Evolutionary conservation across 306 rosid species (phyloP), one percentile per base, ranked within the genome.

Genomic region (Medicago arabica): DNA sequence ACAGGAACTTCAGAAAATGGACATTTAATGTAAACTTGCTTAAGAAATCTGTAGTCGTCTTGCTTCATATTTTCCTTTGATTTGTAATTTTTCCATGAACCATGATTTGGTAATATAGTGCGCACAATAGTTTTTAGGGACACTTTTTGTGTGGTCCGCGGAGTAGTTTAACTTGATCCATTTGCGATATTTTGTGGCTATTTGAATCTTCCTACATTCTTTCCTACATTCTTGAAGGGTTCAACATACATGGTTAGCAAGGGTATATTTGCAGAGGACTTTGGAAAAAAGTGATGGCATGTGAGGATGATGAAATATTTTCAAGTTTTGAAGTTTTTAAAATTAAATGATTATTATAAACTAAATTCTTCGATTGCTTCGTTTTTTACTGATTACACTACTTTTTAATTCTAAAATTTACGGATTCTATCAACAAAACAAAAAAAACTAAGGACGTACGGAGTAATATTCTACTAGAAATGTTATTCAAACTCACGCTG

Each of bases 1-100:
- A 76, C 77, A 0, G 88, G 85, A 64, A 58, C 78, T 46, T 40
- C 71, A 7, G 81, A 83, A 70, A 82, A 80, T 80, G 69, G 80
- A 61, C 73, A 51, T 60, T 75, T 65, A 34, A 34, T 62, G 49
- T 85, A 67, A 83, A 36, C 69, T 18, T 71, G 49, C 28, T n/a
- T 16, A 4, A 51, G 39, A 71, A 31, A 21, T 12, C 60, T 71
- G 64, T 13, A 46, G n/a, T 18, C 4, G 9, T 71, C 66, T 71
- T 50, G 47, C 25, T 25, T 36, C 60, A 44, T 21, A 49, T 70
- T 19, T 46, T 50, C 65, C 23, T 76, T 78, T 19, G 72, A 19
- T 50, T 28, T 38, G 12, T 44, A 44, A 9, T 7, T 69, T 14
- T 19, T 38, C 19, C 50, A 21, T 16, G 41, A 31, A 71, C 16